These are phyloP conservation scores for Zygoascus hellenicus DNA, from an alignment of 1,139 yeast genomes.

Conservation along the genomic window DNA sequence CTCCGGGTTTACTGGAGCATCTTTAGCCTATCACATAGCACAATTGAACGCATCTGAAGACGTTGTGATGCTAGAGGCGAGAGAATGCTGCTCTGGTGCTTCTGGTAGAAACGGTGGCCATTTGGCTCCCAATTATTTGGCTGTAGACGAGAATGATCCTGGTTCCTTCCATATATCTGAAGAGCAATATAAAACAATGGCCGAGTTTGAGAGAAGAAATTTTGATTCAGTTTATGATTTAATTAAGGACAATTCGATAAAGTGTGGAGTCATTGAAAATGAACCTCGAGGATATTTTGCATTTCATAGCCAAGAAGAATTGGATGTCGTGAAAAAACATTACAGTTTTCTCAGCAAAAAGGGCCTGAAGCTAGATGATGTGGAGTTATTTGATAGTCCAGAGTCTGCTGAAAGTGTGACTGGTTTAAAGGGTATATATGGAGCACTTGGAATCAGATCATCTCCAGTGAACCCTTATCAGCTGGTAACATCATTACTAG, in stretches of 20 bases:
- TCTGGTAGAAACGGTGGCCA: constrained; percentile 49
- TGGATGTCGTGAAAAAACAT: constrained; percentile 18
- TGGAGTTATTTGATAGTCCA: constrained; percentile 15
- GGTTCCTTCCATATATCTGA: constrained; percentile 32
- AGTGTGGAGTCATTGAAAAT: constrained; percentile 32
- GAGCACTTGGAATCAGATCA: constrained; percentile 38
- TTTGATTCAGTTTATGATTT: constrained; percentile 20
- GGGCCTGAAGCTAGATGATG: constrained; percentile 11
- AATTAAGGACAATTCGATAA: constrained; percentile 32
- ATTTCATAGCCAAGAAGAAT: constrained; percentile 19
- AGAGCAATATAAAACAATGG: constrained; percentile 3
- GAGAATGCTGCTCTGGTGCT: constrained; percentile 43
- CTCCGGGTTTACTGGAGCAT: constrained; percentile 41
- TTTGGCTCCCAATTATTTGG: constrained; percentile 35
- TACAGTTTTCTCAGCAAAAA: constrained; percentile 13
- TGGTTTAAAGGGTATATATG: constrained; percentile 24
- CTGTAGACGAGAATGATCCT: constrained; percentile 23
- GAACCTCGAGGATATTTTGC: constrained; percentile 36
- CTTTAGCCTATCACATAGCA: constrained; percentile 33
- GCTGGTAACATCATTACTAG: constrained; percentile 33
- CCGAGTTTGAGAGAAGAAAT: constrained; percentile 23
- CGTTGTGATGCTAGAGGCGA: constrained; percentile 39
- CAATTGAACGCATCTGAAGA: constrained; percentile 19
- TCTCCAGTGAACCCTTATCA: constrained; percentile 42
- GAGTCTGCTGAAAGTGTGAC: constrained; percentile 18